Evolutionary conservation across 1,139 yeast species (phyloP).

Genomic region (Yamadazyma dushanensis): DNA sequence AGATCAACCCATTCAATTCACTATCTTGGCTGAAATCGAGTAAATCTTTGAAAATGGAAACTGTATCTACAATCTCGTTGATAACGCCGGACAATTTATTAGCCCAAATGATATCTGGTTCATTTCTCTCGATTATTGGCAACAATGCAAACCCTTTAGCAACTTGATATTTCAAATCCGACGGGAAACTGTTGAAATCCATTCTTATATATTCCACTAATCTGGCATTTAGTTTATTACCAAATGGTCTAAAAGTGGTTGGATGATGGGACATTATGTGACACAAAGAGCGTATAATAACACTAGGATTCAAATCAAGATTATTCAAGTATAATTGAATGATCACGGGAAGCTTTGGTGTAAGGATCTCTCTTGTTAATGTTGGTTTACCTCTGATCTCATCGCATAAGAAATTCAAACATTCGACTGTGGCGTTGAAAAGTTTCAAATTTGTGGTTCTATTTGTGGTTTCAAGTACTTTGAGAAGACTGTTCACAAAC

Average conservation of each 20-base stretch:
- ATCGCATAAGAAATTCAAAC: slow-evolving; percentile 49
- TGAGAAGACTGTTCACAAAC: slow-evolving; percentile 55
- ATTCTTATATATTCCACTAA: slow-evolving; percentile 37
- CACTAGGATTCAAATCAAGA: slow-evolving; percentile 37
- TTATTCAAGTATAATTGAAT: slow-evolving; percentile 54
- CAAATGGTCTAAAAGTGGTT: slow-evolving; percentile 80
- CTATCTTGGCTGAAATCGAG: slow-evolving; percentile 57
- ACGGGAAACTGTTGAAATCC: slow-evolving; percentile 33
- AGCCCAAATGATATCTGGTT: slow-evolving; percentile 53
- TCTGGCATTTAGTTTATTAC: slow-evolving; percentile 55
- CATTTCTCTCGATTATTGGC: slow-evolving; percentile 54
- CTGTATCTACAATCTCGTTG: slow-evolving; percentile 51
- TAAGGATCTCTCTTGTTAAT: slow-evolving; percentile 77
- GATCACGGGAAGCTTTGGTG: slow-evolving; percentile 72
- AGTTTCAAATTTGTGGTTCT: slow-evolving; percentile 39
- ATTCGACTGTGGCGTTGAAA: slow-evolving; percentile 50
- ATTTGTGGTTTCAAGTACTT: slow-evolving; percentile 55
- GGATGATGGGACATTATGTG: slow-evolving; percentile 58
- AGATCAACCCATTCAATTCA: slow-evolving; percentile 33
- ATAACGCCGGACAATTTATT: slow-evolving; percentile 33
- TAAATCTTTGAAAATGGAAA: slow-evolving; percentile 56
- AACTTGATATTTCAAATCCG: slow-evolving; percentile 38
- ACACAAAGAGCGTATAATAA: slow-evolving; percentile 50
- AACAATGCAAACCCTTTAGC: slow-evolving; percentile 58
- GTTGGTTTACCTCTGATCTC: slow-evolving; percentile 79